Evolutionary conservation across 306 rosid species (phyloP), one percentile per base, ranked within the genome.

Genomic region (Rosa persica): DNA sequence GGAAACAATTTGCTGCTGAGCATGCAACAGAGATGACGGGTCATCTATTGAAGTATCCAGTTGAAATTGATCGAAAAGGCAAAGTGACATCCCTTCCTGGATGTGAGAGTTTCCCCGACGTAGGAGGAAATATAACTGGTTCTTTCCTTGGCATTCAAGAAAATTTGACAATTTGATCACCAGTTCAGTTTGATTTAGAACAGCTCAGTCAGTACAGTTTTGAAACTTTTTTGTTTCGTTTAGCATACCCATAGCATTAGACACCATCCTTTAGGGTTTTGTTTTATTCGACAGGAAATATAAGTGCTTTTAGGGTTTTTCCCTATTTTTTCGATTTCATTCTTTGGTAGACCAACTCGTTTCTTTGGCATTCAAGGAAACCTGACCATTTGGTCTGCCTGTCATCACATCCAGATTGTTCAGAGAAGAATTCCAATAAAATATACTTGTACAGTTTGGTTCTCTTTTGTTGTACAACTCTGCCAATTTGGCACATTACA

Each of bases 141-240:
- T 95, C 99, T n/a, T 95, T 91, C 67, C 81, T 84, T 83, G 98
- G 85, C 84, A 93, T 93, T 84, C 99, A 91, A 55, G 98, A 93
- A 82, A 95, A 93, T 68, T 87, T 95, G 67, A 95, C 99, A 36
- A 93, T 91, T 73, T 95, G 86, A 95, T 86, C 23, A 13, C 22
- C 39, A 73, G 13, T 52, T 17, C 39, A 73, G 8, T 52, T 17
- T 12, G 54, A 4, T 49, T 16, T 25, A 70, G 57, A 67, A 23
- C 12, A 34, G 2, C 13, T 30, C 62, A 17, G 20, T 27, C 15
- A 30, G 44, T 27, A 49, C 62, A 72, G 40, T 30, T 72, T 30
- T 30, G 62, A 38, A 3, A 64, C 22, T 38, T 73, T 72, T 30
- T 17, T 16, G 36, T 27, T 17, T 1, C 2, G 12, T 4, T 2